These are phyloP conservation scores for Emmonsiellopsis sp. DNA, from an alignment of 2,329 filamentous ascomycete genomes.

Conservation along the genomic window DNA sequence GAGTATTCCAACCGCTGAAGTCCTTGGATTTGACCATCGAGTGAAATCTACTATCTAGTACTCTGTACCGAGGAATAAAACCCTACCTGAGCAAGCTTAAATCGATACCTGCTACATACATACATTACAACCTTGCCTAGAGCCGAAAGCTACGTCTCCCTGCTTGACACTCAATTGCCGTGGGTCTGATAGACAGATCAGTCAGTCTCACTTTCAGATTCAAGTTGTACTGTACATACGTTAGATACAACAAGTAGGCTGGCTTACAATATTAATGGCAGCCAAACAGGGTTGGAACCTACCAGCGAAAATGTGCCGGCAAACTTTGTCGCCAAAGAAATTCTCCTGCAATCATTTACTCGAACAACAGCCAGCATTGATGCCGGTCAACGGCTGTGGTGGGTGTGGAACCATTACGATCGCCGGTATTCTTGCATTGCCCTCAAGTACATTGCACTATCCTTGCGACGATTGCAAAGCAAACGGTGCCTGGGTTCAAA, in stretches of 20 bases:
- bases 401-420: background rate
- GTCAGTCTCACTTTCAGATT: background rate
- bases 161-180: background rate
- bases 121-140: background rate
- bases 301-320: background rate
- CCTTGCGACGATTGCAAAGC: slow-evolving; percentile 1
- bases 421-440: background rate
- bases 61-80: background rate
- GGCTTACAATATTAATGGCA: background rate
- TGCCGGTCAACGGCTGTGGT: background rate
- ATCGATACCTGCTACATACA: background rate
- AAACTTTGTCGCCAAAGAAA: background rate
- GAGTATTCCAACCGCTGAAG: background rate
- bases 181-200: background rate
- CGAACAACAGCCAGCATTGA: background rate
- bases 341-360: background rate
- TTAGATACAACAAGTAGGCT: background rate
- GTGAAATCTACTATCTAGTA: background rate
- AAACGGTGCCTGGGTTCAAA: background rate
- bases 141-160: background rate
- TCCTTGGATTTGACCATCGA: background rate
- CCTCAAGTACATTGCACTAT: background rate
- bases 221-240: background rate
- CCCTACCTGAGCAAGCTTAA: background rate
- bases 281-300: background rate